Evolutionary conservation across 441 rosid species (phyloP).

Genomic region (Populus tomentosa): DNA sequence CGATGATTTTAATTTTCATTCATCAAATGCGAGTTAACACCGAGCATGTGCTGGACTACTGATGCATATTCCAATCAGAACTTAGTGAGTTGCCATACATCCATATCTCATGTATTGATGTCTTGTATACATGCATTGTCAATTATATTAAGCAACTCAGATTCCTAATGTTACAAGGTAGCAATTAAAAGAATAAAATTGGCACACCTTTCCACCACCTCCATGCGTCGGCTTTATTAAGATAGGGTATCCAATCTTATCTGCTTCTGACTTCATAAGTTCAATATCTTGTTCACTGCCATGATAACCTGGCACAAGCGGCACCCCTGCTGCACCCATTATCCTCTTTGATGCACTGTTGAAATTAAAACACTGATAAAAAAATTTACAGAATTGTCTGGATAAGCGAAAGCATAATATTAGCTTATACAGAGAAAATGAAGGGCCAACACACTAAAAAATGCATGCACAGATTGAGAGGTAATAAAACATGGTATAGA

Average conservation of each 20-base stretch:
- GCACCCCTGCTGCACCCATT: conserved; percentile 97
- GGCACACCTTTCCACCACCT: conserved; percentile 88
- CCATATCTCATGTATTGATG: background rate
- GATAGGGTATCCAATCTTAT: conserved; percentile 81
- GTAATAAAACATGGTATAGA: too few relatives aligned
- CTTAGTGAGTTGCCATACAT: background rate
- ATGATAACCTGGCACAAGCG: conserved; percentile 95
- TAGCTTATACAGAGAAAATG: too few relatives aligned
- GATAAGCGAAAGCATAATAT: background rate
- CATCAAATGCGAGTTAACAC: background rate
- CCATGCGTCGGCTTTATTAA: conserved; percentile 97
- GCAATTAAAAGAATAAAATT: background rate
- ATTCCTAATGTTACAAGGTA: background rate
- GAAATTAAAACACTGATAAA: conserved; percentile 9
- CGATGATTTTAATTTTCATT: background rate
- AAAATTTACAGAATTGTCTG: background rate
- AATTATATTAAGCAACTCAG: background rate
- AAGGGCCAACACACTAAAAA: too few relatives aligned
- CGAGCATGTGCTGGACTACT: background rate
- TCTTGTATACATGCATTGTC: background rate
- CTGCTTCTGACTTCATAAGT: conserved; percentile 81
- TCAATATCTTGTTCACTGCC: conserved; percentile 83
- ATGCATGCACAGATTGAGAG: too few relatives aligned
- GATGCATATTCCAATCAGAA: background rate
- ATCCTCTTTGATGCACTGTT: conserved; percentile 90